Base-by-base conservation (phyloP, 1,284 basidiomycete genomes). In the Cystobasidiaceae sp. region DNA sequence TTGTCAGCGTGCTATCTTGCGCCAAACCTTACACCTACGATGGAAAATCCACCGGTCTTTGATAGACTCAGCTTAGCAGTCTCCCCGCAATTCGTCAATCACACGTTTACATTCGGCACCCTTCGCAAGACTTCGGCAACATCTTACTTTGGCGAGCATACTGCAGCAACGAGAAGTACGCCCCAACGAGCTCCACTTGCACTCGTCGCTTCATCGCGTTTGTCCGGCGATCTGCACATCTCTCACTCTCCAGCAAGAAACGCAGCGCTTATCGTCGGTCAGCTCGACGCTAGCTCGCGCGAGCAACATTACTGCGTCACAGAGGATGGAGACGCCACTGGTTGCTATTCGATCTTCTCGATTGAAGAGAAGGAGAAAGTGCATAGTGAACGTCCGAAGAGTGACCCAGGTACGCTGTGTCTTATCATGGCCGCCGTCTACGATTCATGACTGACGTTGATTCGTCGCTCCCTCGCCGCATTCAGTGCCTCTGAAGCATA, bases 151-250 rank as follows among this genome's bases (percentile, higher is more conserved):
- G 56, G 56, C n/a, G 43, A 37, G 23, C 32, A 34, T 27, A 21
- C 11, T 2, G 37, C 4, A 13, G 23, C 37, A 44, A 17, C 30
- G 11, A 23, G 13, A 6, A 11, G 37, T 39, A 39, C 5, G 23
- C 33, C 37, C 30, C 37, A 56, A 30, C 54, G 45, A n/a, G 54
- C 54, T 43, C 27, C 11, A 13, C 44, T 13, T 11, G 21, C 44
- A 8, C 13, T 64, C 9, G 44, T 64, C 27, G 61, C 61, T 46
- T 64, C 51, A 6, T 64, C 61, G 13, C 61, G 51, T 23, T 30
- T 55, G 3, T 64, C 61, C 15, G 61, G 61, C 19, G 61, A 64
- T 23, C 30, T 64, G 17, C 61, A 64, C 33, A 34, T 64, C 1
- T 34, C 45, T 4, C 21, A 48, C 27, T 62, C 60, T 7, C 61